Conservation (phyloP, 75 land plant species). For the Sequoiadendron giganteum region DNA sequence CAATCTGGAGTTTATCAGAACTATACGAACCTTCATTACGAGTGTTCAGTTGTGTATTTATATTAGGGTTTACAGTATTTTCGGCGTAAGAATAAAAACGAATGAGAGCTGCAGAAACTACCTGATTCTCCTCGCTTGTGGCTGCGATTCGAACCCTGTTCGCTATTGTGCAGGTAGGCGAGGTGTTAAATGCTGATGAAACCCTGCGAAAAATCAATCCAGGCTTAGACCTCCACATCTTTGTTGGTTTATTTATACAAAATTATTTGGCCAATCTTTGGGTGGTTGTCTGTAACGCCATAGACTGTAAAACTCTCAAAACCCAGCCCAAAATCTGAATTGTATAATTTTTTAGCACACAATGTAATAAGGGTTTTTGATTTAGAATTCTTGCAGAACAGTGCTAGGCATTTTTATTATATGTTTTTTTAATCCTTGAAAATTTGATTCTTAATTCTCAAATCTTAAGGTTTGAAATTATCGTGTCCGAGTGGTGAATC, state of each 20-base stretch:
- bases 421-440: too few species aligned
- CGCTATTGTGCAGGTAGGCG: background rate
- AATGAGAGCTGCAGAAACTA: background rate
- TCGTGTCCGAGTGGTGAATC: too few species aligned
- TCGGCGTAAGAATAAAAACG: background rate
- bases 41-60: background rate
- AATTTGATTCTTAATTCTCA: too few species aligned
- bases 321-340: background rate
- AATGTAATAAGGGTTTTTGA: too few species aligned
- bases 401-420: too few species aligned
- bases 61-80: background rate
- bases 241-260: too few species aligned
- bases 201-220: background rate
- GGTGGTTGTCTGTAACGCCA: background rate
- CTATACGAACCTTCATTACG: background rate
- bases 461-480: too few species aligned
- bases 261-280: too few species aligned
- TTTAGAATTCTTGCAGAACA: too few species aligned
- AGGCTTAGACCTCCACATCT: slow-evolving; percentile 3
- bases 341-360: too few species aligned
- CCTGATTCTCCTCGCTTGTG: background rate
- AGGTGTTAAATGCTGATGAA: background rate
- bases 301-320: background rate
- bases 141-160: background rate
- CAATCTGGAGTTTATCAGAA: background rate